These are phyloP conservation scores for Pleurotus tuoliensis DNA, from an alignment of 768 basidiomycete species.

Conservation along the genomic window DNA sequence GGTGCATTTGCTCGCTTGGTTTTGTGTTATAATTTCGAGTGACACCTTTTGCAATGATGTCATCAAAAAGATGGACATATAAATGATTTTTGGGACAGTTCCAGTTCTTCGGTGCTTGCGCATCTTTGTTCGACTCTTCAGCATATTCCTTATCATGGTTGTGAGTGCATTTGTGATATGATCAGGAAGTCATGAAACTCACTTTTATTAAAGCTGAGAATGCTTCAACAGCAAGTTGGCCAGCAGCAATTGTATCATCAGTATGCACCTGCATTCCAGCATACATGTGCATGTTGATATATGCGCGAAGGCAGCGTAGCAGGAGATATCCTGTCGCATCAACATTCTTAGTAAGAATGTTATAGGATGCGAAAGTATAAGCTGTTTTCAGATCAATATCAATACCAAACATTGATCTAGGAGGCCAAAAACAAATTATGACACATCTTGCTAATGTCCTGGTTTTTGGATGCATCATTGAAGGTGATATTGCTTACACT, in stretches of 20 bases:
- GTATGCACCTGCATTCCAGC: conserved; percentile 28
- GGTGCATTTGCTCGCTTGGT: conserved; percentile 27
- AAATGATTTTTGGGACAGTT: conserved; percentile 32
- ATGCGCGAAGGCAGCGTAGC: conserved; percentile 24
- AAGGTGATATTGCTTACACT: not conserved
- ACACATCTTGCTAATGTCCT: not conserved
- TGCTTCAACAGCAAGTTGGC: conserved; percentile 10
- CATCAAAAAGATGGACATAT: conserved; percentile 25
- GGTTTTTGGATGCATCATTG: not conserved
- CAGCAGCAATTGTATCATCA: conserved; percentile 17
- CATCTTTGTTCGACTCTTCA: not conserved
- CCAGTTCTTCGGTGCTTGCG: conserved; percentile 19
- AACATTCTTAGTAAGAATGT: conserved; percentile 13
- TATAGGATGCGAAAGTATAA: conserved; percentile 22
- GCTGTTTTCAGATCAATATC: conserved; percentile 5
- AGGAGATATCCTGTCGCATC: conserved; percentile 19
- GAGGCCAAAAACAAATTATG: too few relatives aligned
- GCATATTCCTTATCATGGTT: not conserved
- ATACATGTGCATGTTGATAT: conserved; percentile 25
- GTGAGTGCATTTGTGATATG: not conserved
- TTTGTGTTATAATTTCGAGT: conserved; percentile 26
- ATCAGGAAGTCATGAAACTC: not conserved
- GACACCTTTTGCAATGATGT: conserved; percentile 29
- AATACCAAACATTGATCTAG: too few relatives aligned
- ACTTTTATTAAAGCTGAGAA: conserved; percentile 19